phyloP scores from a whole-genome alignment of 768 basidiomycete genomes.

The Auriscalpium orientale region DNA sequence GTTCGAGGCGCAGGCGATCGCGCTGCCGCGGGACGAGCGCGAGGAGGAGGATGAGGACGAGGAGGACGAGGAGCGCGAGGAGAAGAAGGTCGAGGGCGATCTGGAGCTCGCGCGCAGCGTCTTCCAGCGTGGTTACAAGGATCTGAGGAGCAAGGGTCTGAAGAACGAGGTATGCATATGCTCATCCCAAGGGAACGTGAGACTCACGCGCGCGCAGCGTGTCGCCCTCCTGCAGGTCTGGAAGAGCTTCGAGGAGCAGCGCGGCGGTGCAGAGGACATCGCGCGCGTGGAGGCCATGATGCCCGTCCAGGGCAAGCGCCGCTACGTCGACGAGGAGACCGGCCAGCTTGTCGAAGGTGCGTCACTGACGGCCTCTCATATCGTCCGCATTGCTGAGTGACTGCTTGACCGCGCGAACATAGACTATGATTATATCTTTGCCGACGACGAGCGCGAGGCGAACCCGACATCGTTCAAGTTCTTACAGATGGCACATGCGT shows the following conservation, averaged over 20 bases:
- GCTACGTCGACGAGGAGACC: conserved; percentile 77
- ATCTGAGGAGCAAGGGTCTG: conserved; percentile 69
- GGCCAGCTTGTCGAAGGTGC: conserved; percentile 82
- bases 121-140: conserved; percentile 83
- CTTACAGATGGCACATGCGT: conserved; percentile 89
- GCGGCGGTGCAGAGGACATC: conserved; percentile 67
- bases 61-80: conserved; percentile 39
- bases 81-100: conserved; percentile 66
- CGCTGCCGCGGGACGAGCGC: conserved; percentile 51
- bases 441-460: conserved; percentile 91
- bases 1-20: conserved; percentile 80
- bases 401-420: neutral
- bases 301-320: conserved; percentile 83
- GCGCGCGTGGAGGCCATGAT: conserved; percentile 86
- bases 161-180: conserved; percentile 73
- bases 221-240: conserved; percentile 89
- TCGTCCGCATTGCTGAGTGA: neutral
- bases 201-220: conserved; percentile 43
- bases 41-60: conserved; percentile 66
- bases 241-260: conserved; percentile 85
- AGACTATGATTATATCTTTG: conserved; percentile 96
- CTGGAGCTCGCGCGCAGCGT: conserved; percentile 61
- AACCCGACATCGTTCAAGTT: conserved; percentile 95
- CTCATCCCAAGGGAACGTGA: neutral
- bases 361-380: conserved; percentile 15